phyloP scores from a whole-genome alignment of 2,329 filamentous ascomycete species.

The Epichloe elymi region DNA sequence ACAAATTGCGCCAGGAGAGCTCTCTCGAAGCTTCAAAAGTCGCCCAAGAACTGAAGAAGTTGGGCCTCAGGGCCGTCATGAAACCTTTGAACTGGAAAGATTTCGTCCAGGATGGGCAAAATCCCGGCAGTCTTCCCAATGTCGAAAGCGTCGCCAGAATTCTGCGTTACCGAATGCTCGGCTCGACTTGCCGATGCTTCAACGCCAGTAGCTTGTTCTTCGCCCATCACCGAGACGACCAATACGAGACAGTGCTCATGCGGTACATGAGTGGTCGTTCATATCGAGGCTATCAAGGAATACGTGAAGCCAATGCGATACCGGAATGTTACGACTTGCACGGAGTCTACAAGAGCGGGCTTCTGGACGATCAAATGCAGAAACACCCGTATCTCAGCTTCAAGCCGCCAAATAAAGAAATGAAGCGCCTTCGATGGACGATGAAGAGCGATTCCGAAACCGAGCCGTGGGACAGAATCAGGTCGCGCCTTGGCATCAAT shows the following conservation, averaged over 20 bases:
- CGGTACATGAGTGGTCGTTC: conserved; percentile 55
- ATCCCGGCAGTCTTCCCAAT: conserved; percentile 35
- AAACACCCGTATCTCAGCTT: conserved; percentile 25
- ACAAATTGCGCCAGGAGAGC: conserved; percentile 41
- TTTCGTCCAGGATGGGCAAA: conserved; percentile 15
- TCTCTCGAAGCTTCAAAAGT: conserved; percentile 38
- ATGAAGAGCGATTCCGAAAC: conserved; percentile 17
- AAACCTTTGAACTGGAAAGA: conserved; percentile 34
- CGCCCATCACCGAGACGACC: conserved; percentile 82
- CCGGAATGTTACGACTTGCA: conserved; percentile 72
- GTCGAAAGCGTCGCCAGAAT: conserved; percentile 67
- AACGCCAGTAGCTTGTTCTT: conserved; percentile 52
- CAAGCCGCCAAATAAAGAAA: conserved; percentile 17
- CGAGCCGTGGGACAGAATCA: conserved; percentile 10
- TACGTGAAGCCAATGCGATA: conserved; percentile 52
- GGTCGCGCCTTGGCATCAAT: conserved; percentile 8
- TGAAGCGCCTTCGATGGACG: conserved; percentile 16
- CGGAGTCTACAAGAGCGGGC: conserved; percentile 55
- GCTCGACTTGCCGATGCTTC: conserved; percentile 38
- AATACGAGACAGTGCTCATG: conserved; percentile 80
- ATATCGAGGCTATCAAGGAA: conserved; percentile 60
- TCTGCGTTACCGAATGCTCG: conserved; percentile 61
- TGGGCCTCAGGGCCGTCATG: conserved; percentile 21
- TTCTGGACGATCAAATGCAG: conserved; percentile 31
- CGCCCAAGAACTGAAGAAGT: conserved; percentile 19